Conservation (phyloP, 495 filamentous ascomycete genomes). For the Xanthoparmelia taractica region DNA sequence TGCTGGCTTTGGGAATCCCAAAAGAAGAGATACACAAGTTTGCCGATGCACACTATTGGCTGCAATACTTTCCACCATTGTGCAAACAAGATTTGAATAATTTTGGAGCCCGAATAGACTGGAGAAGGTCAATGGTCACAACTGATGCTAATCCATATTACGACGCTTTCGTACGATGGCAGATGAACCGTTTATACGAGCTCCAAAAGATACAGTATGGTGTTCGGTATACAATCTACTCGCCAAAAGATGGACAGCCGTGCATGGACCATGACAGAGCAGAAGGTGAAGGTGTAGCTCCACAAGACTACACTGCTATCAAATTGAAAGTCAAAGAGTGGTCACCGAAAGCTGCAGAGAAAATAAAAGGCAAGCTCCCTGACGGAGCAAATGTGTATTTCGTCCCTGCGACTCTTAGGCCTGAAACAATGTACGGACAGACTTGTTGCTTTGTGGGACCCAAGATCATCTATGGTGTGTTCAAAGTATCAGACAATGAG, state of each 20-base stretch:
- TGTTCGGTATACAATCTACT: conserved; percentile 90
- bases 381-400: conserved; percentile 77
- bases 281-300: conserved; percentile 80
- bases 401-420: conserved; percentile 82
- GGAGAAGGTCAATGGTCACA: conserved; percentile 84
- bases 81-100: conserved; percentile 73
- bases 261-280: conserved; percentile 97
- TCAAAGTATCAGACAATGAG: conserved; percentile 72
- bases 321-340: conserved; percentile 88
- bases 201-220: conserved; percentile 91
- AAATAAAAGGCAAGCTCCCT: conserved; percentile 66
- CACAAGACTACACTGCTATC: conserved; percentile 87
- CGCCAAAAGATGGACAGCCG: conserved; percentile 91
- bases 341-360: conserved; percentile 59
- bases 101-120: conserved; percentile 82
- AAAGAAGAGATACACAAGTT: conserved; percentile 84
- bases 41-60: conserved; percentile 80
- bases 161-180: conserved; percentile 92
- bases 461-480: conserved; percentile 83
- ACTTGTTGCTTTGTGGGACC: conserved; percentile 93
- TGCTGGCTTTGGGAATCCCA: conserved; percentile 78
- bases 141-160: conserved; percentile 97
- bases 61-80: conserved; percentile 77
- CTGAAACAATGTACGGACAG: conserved; percentile 98
- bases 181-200: conserved; percentile 89